Evolutionary conservation across 1,284 basidiomycete species (phyloP), one percentile per base, ranked within the genome.

Genomic region (Cryptococcus sp.): DNA sequence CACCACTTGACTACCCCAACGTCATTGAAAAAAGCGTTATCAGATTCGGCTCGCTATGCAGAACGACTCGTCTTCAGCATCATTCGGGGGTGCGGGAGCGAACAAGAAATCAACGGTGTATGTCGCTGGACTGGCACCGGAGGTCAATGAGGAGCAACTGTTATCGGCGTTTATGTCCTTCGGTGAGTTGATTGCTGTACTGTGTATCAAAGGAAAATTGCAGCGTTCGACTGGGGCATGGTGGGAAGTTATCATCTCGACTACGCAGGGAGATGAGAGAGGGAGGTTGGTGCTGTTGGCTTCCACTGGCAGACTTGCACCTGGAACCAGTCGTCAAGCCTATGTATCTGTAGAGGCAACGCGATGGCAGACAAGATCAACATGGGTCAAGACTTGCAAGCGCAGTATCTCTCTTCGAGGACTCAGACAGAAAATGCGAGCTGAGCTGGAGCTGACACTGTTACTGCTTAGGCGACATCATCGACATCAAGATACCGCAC

Each of bases 81-180:
- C 27, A 30, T 30, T 35, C 30, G 30, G 30, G 30, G 30, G 3
- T 19, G 62, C 65, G 5, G 64, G 63, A 7, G 59, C 63, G 20
- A 64, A 58, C 17, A 71, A 65, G 48, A 69, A 66, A 47, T 57
- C 48, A 27, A 77, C 77, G 16, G 72, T 79, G 25, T 79, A 78
- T 58, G 71, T 79, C 20, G 72, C 70, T 13, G 75, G 75, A 1
- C 63, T 79, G 45, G 59, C 71, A 1, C 55, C 64, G 25, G 67
- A 71, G 30, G 74, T 76, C 41, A 68, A 75, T 52, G 76, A 75
- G 61, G 69, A 78, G 54, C 70, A 78, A 57, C 64, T 79, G 20
- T 61, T 78, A 35, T 69, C 74, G 46, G 72, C 78, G 10, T 79
- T 79, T 52, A 70, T 77, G 27, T 75, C 78, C 3, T 79, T 79